Percentiles rank a stretch among this genome's conserved stretches.
These are phyloP conservation scores for Meripilus lineatus DNA, from an alignment of 1,284 basidiomycete genomes.

Conservation along the genomic window DNA sequence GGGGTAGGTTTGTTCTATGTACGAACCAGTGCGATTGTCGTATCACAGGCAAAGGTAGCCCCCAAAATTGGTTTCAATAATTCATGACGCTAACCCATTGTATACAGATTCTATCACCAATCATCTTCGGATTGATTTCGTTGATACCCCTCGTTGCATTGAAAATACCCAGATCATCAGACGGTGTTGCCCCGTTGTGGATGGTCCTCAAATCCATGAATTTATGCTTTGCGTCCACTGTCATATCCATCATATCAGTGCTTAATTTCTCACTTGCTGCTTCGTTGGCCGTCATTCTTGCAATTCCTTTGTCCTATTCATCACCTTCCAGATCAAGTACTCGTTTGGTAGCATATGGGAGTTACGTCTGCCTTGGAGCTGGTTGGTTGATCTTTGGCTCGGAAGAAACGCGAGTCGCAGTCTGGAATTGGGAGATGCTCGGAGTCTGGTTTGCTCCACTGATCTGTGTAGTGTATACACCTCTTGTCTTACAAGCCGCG, in stretches of 20 bases:
- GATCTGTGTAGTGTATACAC: conserved; percentile 65
- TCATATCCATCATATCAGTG: conserved; percentile 81
- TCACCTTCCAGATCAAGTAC: conserved; percentile 26
- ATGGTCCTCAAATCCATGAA: conserved; percentile 65
- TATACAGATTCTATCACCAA: neutral
- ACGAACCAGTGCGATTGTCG: conserved; percentile 39
- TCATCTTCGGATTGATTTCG: conserved; percentile 15
- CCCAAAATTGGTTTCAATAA: neutral
- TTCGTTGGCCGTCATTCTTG: conserved; percentile 56
- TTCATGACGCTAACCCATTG: no score
- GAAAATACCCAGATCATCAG: neutral
- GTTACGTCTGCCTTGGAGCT: conserved; percentile 44
- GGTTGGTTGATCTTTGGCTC: conserved; percentile 51
- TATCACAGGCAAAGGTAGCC: conserved; percentile 35
- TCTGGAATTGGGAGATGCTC: conserved; percentile 70
- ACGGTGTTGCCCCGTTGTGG: conserved; percentile 35
- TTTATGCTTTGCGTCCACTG: conserved; percentile 74
- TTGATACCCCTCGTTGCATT: conserved; percentile 16
- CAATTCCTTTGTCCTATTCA: conserved; percentile 53
- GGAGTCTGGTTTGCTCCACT: conserved; percentile 76
- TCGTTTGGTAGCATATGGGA: conserved; percentile 30
- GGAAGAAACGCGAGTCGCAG: conserved; percentile 39
- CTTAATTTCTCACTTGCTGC: conserved; percentile 88
- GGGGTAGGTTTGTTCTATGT: conserved; percentile 46
- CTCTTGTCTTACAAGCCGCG: conserved; percentile 63